These are phyloP conservation scores for Phytophthora tentaculata DNA, from an alignment of 352 stramenopile species.

Conservation along the genomic window DNA sequence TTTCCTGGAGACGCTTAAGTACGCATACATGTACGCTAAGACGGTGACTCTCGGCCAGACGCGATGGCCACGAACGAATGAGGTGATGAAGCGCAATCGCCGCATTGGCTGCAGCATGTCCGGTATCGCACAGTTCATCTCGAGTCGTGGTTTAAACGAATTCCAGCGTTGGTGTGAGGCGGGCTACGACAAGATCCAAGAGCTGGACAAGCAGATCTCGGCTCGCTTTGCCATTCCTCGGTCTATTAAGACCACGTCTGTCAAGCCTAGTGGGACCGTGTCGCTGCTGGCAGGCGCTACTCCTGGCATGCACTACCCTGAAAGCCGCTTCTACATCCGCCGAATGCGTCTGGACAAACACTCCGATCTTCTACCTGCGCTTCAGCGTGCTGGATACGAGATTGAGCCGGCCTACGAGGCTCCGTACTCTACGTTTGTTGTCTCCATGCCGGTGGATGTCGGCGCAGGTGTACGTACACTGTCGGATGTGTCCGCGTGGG, in stretches of 20 bases:
- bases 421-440: conserved; percentile 81
- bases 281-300: conserved; percentile 92
- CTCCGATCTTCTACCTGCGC: conserved; percentile 78
- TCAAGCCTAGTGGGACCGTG: conserved; percentile 92
- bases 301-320: conserved; percentile 94
- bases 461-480: conserved; percentile 88
- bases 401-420: conserved; percentile 80
- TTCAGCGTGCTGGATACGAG: conserved; percentile 76
- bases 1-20: conserved; percentile 88
- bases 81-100: conserved; percentile 93
- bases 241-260: conserved; percentile 94
- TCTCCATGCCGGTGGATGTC: conserved; percentile 91
- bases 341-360: conserved; percentile 87
- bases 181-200: conserved; percentile 84
- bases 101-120: conserved; percentile 94
- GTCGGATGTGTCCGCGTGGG: conserved; percentile 90
- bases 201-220: conserved; percentile 72
- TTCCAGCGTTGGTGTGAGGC: conserved; percentile 89
- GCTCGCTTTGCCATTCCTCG: conserved; percentile 78
- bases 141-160: conserved; percentile 74
- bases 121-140: conserved; percentile 93
- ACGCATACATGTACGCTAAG: conserved; percentile 93
- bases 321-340: conserved; percentile 93
- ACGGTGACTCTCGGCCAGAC: conserved; percentile 93
- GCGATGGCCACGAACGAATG: conserved; percentile 92